These are phyloP conservation scores for Trichomonas tenax DNA, from an alignment of 208 protist genomes.

Conservation along the genomic window DNA sequence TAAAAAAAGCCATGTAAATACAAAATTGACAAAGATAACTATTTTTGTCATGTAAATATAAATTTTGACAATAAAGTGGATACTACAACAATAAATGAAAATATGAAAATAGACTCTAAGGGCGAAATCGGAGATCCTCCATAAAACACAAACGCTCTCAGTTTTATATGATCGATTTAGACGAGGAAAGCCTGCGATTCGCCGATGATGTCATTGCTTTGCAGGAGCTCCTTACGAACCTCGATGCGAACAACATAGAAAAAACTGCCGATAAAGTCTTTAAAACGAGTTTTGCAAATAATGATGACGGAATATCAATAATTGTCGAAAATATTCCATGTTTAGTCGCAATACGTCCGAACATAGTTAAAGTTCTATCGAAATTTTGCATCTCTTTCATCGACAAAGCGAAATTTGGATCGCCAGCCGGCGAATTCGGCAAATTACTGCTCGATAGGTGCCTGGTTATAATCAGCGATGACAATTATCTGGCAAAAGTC, in stretches of 20 bases:
- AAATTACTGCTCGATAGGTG: background rate
- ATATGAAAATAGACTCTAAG: too few relatives aligned
- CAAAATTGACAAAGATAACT: too few relatives aligned
- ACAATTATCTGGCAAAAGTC: background rate
- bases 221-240: background rate
- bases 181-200: background rate
- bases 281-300: background rate
- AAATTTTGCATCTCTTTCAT: background rate
- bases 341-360: background rate
- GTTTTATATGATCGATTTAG: background rate
- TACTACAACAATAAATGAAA: too few relatives aligned
- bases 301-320: background rate
- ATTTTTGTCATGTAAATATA: too few relatives aligned
- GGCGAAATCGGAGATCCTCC: too few relatives aligned
- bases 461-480: background rate
- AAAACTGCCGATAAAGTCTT: background rate
- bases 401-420: background rate
- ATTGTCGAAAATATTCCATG: background rate
- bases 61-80: too few relatives aligned
- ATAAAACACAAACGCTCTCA: too few relatives aligned
- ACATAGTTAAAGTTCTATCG: background rate
- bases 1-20: too few relatives aligned
- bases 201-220: background rate
- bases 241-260: background rate
- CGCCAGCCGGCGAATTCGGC: background rate